phyloP scores from a whole-genome alignment of 2,329 filamentous ascomycete species.

The Ascochyta koolunga region DNA sequence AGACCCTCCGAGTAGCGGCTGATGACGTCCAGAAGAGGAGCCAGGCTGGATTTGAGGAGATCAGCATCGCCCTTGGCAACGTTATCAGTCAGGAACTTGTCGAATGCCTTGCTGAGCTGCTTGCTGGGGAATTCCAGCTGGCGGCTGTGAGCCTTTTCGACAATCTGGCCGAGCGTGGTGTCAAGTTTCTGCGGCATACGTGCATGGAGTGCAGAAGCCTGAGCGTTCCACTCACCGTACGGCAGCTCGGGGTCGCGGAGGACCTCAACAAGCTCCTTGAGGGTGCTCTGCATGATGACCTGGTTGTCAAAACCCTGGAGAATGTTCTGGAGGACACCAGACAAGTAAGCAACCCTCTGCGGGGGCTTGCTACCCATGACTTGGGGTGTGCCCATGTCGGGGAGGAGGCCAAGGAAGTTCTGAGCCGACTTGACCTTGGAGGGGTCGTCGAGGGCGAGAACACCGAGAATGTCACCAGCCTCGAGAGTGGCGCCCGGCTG shows the following conservation, averaged over 20 bases:
- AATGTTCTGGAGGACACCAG: constrained; percentile 83
- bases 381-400: constrained; percentile 82
- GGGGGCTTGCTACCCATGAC: constrained; percentile 89
- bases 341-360: constrained; percentile 80
- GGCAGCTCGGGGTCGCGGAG: constrained; percentile 88
- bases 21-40: constrained; percentile 79
- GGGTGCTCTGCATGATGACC: constrained; percentile 85
- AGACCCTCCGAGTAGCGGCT: constrained; percentile 83
- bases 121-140: constrained; percentile 91
- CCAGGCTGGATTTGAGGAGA: constrained; percentile 73
- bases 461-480: constrained; percentile 97
- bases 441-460: constrained; percentile 92
- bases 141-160: constrained; percentile 80
- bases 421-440: constrained; percentile 96
- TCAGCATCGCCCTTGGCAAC: constrained; percentile 74
- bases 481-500: constrained; percentile 97
- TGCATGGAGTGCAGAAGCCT: constrained; percentile 94
- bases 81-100: constrained; percentile 88
- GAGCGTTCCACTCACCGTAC: constrained; percentile 94
- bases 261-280: constrained; percentile 89
- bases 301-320: constrained; percentile 96
- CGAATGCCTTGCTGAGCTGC: constrained; percentile 79
- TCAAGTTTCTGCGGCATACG: constrained; percentile 97
- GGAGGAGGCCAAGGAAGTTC: constrained; percentile 89
- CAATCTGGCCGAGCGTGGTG: constrained; percentile 77